Conservation (phyloP, 2,329 filamentous ascomycete genomes). For the Botrytis paeoniae region DNA sequence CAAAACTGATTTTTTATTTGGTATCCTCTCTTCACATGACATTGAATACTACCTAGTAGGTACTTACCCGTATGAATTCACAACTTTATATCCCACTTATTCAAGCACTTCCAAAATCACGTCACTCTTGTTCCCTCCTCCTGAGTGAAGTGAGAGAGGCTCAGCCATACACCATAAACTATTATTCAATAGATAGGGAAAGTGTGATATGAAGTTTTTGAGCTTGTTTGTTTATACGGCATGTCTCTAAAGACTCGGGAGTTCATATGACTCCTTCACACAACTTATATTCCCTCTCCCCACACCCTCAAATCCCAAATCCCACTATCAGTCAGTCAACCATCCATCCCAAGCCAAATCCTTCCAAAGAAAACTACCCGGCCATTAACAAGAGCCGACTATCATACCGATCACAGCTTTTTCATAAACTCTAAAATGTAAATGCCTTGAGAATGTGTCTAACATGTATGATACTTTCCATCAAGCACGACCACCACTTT, state of each 20-base stretch:
- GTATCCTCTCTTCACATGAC: conserved; percentile 7
- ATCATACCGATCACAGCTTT: neutral
- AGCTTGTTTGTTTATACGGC: neutral
- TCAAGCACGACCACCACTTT: conserved; percentile 42
- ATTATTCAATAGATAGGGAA: too few relatives aligned
- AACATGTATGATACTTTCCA: neutral
- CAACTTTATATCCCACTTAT: neutral
- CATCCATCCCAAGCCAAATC: neutral
- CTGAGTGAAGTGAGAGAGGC: neutral
- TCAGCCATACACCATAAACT: neutral
- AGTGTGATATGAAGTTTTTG: neutral
- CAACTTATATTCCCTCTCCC: neutral
- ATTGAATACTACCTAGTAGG: neutral
- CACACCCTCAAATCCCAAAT: neutral
- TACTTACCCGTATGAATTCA: neutral
- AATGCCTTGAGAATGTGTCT: neutral
- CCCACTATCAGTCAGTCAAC: neutral
- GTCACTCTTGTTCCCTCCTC: neutral
- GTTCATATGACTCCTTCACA: neutral
- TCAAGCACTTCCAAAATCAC: neutral
- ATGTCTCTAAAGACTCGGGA: neutral
- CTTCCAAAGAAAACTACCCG: neutral
- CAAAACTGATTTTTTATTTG: neutral
- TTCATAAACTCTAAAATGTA: neutral
- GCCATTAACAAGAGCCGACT: neutral